Conservation (phyloP, 768 basidiomycete species). For the Hirschioporus abietinus region DNA sequence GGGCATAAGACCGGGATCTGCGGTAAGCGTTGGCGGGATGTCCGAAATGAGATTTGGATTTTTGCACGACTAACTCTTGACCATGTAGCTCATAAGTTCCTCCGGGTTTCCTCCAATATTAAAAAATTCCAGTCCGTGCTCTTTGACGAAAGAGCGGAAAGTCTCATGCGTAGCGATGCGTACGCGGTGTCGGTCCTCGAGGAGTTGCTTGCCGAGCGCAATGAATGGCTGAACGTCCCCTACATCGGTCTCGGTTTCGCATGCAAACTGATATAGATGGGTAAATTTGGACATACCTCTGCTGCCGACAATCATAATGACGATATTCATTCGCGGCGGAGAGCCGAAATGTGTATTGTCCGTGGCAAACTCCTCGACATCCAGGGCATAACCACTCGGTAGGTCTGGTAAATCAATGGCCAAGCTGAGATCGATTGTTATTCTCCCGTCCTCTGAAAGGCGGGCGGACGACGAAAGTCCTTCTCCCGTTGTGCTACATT, state of each 20-base stretch:
- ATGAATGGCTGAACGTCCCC: constrained; percentile 67
- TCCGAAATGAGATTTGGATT: not conserved
- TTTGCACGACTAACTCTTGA: constrained; percentile 43
- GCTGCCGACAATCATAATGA: constrained; percentile 65
- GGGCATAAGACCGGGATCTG: constrained; percentile 62
- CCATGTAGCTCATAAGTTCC: constrained; percentile 69
- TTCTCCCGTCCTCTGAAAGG: constrained; percentile 40
- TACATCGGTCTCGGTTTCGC: constrained; percentile 16
- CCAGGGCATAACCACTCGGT: constrained; percentile 37
- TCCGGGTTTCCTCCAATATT: constrained; percentile 58
- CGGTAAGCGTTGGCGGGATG: not conserved
- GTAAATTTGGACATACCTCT: constrained; percentile 34
- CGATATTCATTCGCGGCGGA: constrained; percentile 45
- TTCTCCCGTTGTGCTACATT: constrained; percentile 34
- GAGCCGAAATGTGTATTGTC: constrained; percentile 32
- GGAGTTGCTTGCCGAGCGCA: constrained; percentile 46
- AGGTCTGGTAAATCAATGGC: constrained; percentile 46
- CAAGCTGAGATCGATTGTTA: constrained; percentile 42
- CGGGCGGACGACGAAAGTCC: constrained; percentile 38
- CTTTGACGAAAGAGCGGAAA: constrained; percentile 49
- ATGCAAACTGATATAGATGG: not conserved
- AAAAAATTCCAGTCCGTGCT: constrained; percentile 52
- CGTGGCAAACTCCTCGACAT: constrained; percentile 47
- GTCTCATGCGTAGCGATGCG: constrained; percentile 59
- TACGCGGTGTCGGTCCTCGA: constrained; percentile 50